phyloP scores from a whole-genome alignment of 805 yeast species.

The Candida sonorensis region DNA sequence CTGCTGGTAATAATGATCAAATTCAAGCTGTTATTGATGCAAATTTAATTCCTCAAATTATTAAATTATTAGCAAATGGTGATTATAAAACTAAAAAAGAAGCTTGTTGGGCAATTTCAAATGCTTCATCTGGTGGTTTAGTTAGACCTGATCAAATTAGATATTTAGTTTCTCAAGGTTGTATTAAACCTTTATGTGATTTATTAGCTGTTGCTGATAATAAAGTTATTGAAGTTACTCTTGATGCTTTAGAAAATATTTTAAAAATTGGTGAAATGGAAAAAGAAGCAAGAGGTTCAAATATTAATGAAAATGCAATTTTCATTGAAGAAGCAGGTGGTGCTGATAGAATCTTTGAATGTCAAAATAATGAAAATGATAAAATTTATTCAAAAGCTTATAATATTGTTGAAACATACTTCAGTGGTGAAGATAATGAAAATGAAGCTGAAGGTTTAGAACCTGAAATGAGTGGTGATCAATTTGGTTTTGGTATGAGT shows the following conservation, averaged over 20 bases:
- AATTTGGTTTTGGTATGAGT: slow-evolving; percentile 81
- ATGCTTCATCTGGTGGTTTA: slow-evolving; percentile 94
- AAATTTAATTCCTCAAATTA: slow-evolving; percentile 87
- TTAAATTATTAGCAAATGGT: slow-evolving; percentile 65
- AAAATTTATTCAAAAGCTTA: slow-evolving; percentile 89
- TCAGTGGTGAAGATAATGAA: slow-evolving; percentile 70
- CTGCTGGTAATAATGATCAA: slow-evolving; percentile 95
- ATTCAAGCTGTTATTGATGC: slow-evolving; percentile 95
- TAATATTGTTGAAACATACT: slow-evolving; percentile 83
- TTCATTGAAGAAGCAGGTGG: slow-evolving; percentile 98
- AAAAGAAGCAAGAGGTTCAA: slow-evolving; percentile 64
- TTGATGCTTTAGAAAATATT: slow-evolving; percentile 92
- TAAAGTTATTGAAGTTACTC: slow-evolving; percentile 87
- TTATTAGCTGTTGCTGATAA: slow-evolving; percentile 81
- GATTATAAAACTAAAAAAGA: slow-evolving; percentile 96
- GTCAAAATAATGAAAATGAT: slow-evolving; percentile 88
- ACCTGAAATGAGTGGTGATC: slow-evolving; percentile 67
- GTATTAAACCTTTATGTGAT: slow-evolving; percentile 96
- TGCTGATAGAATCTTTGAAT: slow-evolving; percentile 88
- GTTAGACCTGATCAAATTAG: slow-evolving; percentile 88
- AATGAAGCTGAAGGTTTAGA: slow-evolving; percentile 66
- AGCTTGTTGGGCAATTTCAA: slow-evolving; percentile 99
- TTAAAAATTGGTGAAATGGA: slow-evolving; percentile 92
- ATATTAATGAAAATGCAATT: slow-evolving; percentile 80
- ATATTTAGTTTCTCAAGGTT: slow-evolving; percentile 89